A percentile compares a stretch with the other conserved stretches of the same genome.
phyloP scores from a whole-genome alignment of 139 green algal species.

The Penium margaritaceum region DNA sequence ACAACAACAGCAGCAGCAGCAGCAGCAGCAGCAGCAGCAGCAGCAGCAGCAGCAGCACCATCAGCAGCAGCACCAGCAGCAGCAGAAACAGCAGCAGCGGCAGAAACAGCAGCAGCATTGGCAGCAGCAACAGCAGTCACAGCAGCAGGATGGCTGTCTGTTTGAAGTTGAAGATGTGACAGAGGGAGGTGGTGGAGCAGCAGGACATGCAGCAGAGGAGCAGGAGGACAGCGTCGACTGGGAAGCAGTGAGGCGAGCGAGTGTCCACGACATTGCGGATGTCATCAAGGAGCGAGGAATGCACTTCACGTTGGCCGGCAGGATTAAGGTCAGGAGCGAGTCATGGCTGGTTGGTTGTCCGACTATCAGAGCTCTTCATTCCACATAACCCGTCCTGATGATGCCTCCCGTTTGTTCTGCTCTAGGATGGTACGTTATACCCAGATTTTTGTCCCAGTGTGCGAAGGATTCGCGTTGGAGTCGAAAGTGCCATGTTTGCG shows the following conservation, averaged over 20 bases:
- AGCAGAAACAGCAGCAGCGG: too few species aligned
- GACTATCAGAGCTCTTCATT: background rate
- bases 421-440: background rate
- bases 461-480: too few species aligned
- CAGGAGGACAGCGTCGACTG: slow-evolving; percentile 29
- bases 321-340: slow-evolving; percentile 35
- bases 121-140: background rate
- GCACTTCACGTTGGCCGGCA: slow-evolving; percentile 22
- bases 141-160: background rate
- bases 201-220: background rate
- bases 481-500: too few species aligned
- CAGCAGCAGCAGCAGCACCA: too few species aligned
- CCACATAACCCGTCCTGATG: background rate
- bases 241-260: slow-evolving; percentile 15
- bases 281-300: slow-evolving; percentile 28
- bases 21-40: background rate
- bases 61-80: too few species aligned
- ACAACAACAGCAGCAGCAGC: background rate
- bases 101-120: background rate
- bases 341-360: too few species aligned
- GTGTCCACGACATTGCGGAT: slow-evolving; percentile 8
- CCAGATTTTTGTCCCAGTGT: too few species aligned
- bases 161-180: background rate
- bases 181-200: background rate
- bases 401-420: background rate